Evolutionary conservation across 805 yeast species (phyloP).

Genomic region (Sungouiella thailandica): DNA sequence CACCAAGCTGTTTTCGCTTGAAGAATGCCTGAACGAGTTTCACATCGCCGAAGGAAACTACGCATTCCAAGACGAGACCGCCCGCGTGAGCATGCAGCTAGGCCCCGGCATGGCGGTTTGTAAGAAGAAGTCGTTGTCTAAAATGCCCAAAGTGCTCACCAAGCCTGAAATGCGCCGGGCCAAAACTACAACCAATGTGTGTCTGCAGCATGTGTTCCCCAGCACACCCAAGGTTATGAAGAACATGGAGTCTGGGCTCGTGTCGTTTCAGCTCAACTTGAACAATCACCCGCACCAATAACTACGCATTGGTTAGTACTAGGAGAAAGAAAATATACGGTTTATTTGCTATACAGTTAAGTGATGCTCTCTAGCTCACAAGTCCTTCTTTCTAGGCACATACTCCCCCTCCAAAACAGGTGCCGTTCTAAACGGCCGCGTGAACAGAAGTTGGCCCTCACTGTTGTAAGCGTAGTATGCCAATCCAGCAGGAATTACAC

Average conservation of each 20-base stretch:
- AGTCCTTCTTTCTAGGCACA: conserved; percentile 41
- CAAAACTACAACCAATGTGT: conserved; percentile 8
- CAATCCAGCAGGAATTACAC: conserved; percentile 33
- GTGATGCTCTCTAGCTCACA: too few relatives aligned
- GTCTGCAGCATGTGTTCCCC: conserved; percentile 3
- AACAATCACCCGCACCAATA: neutral
- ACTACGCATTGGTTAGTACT: too few relatives aligned
- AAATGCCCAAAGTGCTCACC: conserved; percentile 1
- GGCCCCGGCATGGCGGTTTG: conserved; percentile 1
- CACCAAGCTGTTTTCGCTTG: conserved; percentile 9
- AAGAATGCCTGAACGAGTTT: conserved; percentile 14
- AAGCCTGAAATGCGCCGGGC: conserved; percentile 6
- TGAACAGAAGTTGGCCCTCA: conserved; percentile 34
- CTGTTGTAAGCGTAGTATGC: conserved; percentile 31
- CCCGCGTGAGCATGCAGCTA: conserved; percentile 10
- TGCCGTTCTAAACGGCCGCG: conserved; percentile 31
- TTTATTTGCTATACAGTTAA: too few relatives aligned
- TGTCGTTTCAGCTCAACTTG: conserved; percentile 20
- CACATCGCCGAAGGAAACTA: conserved; percentile 10
- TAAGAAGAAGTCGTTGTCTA: conserved; percentile 8
- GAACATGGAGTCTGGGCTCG: conserved; percentile 27
- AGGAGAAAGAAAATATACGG: too few relatives aligned
- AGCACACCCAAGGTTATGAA: conserved; percentile 13
- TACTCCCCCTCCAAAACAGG: conserved; percentile 34
- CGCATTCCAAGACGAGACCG: conserved; percentile 14